Evolutionary conservation across 2,329 filamentous ascomycete genomes (phyloP).

Genomic region (Calonectria leucothoes): DNA sequence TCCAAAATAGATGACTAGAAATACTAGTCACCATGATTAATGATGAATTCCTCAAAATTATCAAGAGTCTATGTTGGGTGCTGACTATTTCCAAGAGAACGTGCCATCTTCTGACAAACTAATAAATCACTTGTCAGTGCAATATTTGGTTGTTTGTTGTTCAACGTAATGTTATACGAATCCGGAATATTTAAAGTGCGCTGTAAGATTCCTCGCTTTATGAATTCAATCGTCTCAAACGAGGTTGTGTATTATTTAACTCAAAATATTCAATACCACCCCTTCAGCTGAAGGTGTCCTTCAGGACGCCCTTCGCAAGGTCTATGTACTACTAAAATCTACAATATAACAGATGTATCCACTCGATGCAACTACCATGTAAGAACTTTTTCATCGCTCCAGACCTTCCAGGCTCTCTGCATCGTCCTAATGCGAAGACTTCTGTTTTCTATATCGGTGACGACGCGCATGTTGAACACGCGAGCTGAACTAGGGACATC

Average conservation of each 20-base stretch:
- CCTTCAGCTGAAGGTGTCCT: background rate
- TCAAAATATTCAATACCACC: no score
- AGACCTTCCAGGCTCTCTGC: constrained; percentile 8
- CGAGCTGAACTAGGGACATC: constrained; percentile 21
- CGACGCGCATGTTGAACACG: constrained; percentile 15
- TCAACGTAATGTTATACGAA: background rate
- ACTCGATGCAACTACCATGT: constrained; percentile 13
- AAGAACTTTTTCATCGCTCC: constrained; percentile 22
- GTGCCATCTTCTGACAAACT: background rate
- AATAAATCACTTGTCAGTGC: background rate
- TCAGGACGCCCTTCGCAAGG: background rate
- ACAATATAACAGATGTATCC: background rate
- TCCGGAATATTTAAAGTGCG: background rate
- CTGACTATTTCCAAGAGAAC: no score
- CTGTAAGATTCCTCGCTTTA: background rate
- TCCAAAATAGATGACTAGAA: background rate
- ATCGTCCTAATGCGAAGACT: constrained; percentile 15
- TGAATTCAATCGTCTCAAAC: no score
- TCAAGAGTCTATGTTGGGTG: background rate
- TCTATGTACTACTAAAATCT: background rate
- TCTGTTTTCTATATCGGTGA: constrained; percentile 22
- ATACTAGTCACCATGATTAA: background rate
- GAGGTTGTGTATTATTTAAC: no score
- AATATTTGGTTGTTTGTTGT: background rate
- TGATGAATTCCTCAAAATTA: background rate